Base-by-base conservation (phyloP, 441 rosid genomes). In the Populus trichocarpa region DNA sequence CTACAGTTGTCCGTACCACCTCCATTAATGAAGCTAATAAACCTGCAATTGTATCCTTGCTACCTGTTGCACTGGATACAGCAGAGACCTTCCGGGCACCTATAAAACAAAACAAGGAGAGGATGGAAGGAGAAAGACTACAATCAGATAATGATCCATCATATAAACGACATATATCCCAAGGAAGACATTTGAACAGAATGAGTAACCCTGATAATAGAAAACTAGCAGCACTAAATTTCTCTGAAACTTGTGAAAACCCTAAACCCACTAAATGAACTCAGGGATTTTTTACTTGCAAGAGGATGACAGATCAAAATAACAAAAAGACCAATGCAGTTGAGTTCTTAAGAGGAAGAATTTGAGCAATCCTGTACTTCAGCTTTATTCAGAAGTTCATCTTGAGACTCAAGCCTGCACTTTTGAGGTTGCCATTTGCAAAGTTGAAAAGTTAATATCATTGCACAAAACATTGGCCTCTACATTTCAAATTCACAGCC, bases 1-100 rank as follows among this genome's bases (percentile, higher is more conserved):
- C 99, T 71, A 97, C 98, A 78, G 99, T 97, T 81, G 99, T 97
- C 76, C 99, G 91, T 74, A 97, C 99, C 32, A 97, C 98, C 90
- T 97, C 99, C 99, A 95, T 90, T 79, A 97, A 80, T 53, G 99
- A 93, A 83, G 99, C 99, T 80, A 97, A 81, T 82, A 97, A 85
- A 78, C 97, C 85, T 30, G 99, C 94, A 86, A 97, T 90, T 77
- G 99, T 95, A 76, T 92, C 99, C 90, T 85, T 97, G 84, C 90
- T 85, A 76, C 90, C 91, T n/a, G 91, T 84, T 78, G 87, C 93
- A 84, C 88, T 88, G 72, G 95, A 86, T 57, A 92, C 75, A 78
- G 94, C 86, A 59, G 96, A 78, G 67, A 91, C 86, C 87, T 90
- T 91, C 74, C 93, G 86, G 67, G 79, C 80, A 79, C 97, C 98